Evolutionary conservation across 371 early-diverging fungal species (phyloP).

Genomic region (Polyrhizophydium stewartii): DNA sequence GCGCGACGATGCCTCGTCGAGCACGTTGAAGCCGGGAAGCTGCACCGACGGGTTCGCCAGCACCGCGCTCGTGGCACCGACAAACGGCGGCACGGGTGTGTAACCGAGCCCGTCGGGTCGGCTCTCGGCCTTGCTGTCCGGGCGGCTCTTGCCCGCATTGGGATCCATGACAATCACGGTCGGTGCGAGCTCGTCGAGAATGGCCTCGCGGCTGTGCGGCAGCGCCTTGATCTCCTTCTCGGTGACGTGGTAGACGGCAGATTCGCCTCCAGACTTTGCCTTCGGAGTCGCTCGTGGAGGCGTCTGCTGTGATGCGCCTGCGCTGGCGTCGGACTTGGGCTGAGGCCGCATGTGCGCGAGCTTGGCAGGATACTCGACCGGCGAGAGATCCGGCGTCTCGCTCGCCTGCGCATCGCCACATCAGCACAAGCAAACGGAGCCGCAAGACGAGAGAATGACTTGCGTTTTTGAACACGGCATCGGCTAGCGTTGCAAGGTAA

Average conservation of each 20-base stretch:
- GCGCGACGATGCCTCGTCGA: neutral
- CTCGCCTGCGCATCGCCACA: neutral
- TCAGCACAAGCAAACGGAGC: neutral
- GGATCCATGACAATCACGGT: neutral
- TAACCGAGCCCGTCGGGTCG: too few relatives aligned
- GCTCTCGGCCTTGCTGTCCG: neutral
- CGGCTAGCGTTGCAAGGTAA: conserved; percentile 54
- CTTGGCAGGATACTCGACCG: neutral
- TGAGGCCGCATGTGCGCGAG: neutral
- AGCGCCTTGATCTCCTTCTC: neutral
- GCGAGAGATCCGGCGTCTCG: neutral
- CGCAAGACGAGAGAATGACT: neutral
- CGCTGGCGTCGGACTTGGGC: neutral
- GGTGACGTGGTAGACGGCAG: neutral
- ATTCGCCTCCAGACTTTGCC: too few relatives aligned
- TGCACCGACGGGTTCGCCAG: neutral
- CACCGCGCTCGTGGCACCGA: neutral
- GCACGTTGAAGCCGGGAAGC: conserved; percentile 1
- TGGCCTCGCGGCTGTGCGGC: neutral
- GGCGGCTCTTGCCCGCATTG: neutral
- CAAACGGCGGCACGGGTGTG: neutral
- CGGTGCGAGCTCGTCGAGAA: neutral
- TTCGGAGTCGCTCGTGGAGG: neutral
- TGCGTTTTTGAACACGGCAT: conserved; percentile 24
- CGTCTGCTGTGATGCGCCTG: neutral